phyloP scores from a whole-genome alignment of 148 eudicot species.

The Camellia japonica region DNA sequence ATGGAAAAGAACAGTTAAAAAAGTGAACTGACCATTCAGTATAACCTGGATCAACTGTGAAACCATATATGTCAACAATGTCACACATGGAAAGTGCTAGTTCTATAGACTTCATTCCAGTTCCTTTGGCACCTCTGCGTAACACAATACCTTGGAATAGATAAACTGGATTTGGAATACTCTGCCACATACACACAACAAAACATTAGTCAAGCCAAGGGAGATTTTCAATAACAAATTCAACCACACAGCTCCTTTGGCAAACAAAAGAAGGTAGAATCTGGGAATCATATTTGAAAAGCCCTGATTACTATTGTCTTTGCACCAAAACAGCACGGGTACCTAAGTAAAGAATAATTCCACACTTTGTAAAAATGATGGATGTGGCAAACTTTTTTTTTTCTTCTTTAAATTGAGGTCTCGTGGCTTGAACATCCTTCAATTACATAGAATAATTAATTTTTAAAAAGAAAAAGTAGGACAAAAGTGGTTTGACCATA shows the following conservation, averaged over 20 bases:
- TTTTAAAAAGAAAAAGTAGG: no score
- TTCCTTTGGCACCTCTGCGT: slow-evolving; percentile 99
- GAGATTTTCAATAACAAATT: neutral
- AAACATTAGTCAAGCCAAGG: slow-evolving; percentile 16
- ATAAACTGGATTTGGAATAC: slow-evolving; percentile 88
- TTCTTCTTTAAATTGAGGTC: no score
- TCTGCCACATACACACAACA: slow-evolving; percentile 42
- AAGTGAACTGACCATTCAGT: slow-evolving; percentile 75
- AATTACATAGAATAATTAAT: no score
- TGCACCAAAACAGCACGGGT: no score
- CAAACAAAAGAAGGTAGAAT: neutral
- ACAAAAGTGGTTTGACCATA: no score
- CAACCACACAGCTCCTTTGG: neutral
- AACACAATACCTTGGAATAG: slow-evolving; percentile 97
- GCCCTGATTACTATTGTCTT: no score
- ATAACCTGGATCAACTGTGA: slow-evolving; percentile 98
- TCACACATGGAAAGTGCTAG: slow-evolving; percentile 99
- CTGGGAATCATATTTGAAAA: no score
- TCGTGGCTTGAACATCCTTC: no score
- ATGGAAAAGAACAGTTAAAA: neutral
- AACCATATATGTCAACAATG: slow-evolving; percentile 92
- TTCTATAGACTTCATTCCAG: slow-evolving; percentile 97
- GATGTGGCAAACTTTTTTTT: no score
- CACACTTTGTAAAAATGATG: no score
- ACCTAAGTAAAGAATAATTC: no score